These are phyloP conservation scores for Fonsecaea monophora DNA, from an alignment of 2,329 filamentous ascomycete species.

Conservation along the genomic window DNA sequence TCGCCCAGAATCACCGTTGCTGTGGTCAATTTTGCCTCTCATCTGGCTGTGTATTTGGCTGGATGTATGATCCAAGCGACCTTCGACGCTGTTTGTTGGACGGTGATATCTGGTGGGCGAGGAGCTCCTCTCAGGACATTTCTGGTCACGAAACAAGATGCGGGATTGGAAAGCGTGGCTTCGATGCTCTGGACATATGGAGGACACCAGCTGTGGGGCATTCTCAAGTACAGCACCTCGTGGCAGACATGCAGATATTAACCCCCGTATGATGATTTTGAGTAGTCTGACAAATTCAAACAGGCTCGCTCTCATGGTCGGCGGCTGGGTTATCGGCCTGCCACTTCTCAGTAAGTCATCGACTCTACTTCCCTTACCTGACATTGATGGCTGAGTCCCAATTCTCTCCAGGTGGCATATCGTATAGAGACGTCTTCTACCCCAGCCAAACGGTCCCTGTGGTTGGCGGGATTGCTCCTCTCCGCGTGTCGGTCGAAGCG, in stretches of 20 bases:
- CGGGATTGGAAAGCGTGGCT: background rate
- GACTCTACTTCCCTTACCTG: background rate
- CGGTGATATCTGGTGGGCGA: background rate
- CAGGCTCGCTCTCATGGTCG: background rate
- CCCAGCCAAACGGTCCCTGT: background rate
- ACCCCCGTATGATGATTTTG: background rate
- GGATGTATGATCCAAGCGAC: background rate
- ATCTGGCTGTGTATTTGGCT: background rate
- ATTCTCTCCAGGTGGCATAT: background rate
- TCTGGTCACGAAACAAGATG: slow-evolving; percentile 1
- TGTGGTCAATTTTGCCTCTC: slow-evolving; percentile 4
- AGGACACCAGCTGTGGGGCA: slow-evolving; percentile 4
- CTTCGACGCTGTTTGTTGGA: background rate
- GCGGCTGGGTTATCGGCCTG: background rate
- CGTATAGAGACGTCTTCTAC: background rate
- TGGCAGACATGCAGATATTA: background rate
- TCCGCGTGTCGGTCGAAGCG: background rate
- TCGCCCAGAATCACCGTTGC: slow-evolving; percentile 1
- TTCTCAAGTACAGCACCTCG: background rate
- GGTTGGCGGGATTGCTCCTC: slow-evolving; percentile 2
- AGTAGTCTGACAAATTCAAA: background rate
- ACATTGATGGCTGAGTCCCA: background rate
- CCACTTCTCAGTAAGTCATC: slow-evolving; percentile 2
- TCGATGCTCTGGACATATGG: background rate
- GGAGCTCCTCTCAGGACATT: background rate